Evolutionary conservation across 2,329 filamentous ascomycete species (phyloP), one percentile per base, ranked within the genome.

Genomic region (Camillea tinctor): DNA sequence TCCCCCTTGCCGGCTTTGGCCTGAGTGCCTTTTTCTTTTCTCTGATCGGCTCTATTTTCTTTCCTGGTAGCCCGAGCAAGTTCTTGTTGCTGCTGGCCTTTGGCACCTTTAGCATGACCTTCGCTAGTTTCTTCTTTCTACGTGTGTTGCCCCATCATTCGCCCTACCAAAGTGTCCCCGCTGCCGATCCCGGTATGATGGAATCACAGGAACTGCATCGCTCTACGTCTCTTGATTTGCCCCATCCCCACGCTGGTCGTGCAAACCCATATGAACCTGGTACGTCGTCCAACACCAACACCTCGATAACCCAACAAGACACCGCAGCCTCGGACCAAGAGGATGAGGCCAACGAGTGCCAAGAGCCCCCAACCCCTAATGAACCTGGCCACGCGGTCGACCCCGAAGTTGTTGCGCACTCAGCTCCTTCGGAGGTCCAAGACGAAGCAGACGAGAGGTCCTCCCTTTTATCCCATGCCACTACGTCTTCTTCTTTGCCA

Each of bases 21-120:
- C 79, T 99, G 59, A 97, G 93, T 73, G 95, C 95, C 57, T 95
- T 99, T 77, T 96, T 98, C 80, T 99, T 97, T 78, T 94, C 95
- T 0, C 82, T 88, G 2, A 77, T 96, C 36, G 91, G 92, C 21
- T 86, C 87, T 19, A 72, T 96, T 52, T 79, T 92, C 49, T 93
- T 97, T 71, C 91, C 92, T 2, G 92, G 92, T 48, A 87, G 96
- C 69, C 95, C 93, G 0, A 89, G 89, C 58, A 84, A 85, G 48
- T 93, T 97, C 68, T 81, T 99, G 59, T 80, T 94, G 64, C 79
- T 98, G 24, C 81, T 99, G 49, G 87, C 93, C 3, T 81, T 87
- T 64, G 93, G 93, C 17, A 97, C 94, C 1, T 91, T 88, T 62
- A 77, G 83, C 54, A 81, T 98, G 68, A 89, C 89, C 3, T 84